Evolutionary conservation across 305 asterid genomes (phyloP).

Genomic region (Fraxinus platypoda): DNA sequence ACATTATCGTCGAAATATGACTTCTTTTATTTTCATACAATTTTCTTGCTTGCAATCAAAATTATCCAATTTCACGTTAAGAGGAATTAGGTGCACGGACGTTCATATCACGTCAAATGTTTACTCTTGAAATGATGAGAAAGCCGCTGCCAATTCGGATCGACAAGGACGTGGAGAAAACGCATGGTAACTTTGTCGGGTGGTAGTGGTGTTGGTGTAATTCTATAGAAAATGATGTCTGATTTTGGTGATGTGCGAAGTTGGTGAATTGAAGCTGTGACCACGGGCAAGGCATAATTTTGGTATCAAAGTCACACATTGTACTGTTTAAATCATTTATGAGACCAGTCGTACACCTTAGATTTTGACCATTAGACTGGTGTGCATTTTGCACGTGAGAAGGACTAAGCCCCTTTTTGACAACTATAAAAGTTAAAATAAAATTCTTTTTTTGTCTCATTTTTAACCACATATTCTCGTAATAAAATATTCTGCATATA

Average conservation of each 20-base stretch:
- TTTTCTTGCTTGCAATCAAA: too few relatives aligned
- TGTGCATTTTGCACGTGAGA: neutral
- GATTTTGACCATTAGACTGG: neutral
- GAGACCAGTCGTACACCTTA: neutral
- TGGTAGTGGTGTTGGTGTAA: slow-evolving; percentile 22
- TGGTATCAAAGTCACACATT: neutral
- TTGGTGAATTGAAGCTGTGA: neutral
- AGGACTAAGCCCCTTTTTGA: neutral
- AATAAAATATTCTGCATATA: too few relatives aligned
- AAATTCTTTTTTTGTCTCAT: too few relatives aligned
- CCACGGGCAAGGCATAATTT: neutral
- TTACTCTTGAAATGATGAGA: slow-evolving; percentile 5
- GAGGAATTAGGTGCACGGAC: too few relatives aligned
- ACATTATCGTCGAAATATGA: too few relatives aligned
- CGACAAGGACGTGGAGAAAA: slow-evolving; percentile 18
- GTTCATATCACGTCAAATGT: neutral
- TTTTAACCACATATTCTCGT: too few relatives aligned
- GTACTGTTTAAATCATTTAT: slow-evolving; percentile 1
- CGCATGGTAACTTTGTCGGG: slow-evolving; percentile 15
- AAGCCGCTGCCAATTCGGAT: slow-evolving; percentile 6
- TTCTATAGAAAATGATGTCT: slow-evolving; percentile 11
- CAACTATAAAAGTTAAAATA: too few relatives aligned
- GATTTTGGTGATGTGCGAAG: neutral
- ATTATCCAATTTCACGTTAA: too few relatives aligned
- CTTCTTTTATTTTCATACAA: too few relatives aligned